These are phyloP conservation scores for Penicillium oxalicum DNA, from an alignment of 2,329 filamentous ascomycete species.

Conservation along the genomic window DNA sequence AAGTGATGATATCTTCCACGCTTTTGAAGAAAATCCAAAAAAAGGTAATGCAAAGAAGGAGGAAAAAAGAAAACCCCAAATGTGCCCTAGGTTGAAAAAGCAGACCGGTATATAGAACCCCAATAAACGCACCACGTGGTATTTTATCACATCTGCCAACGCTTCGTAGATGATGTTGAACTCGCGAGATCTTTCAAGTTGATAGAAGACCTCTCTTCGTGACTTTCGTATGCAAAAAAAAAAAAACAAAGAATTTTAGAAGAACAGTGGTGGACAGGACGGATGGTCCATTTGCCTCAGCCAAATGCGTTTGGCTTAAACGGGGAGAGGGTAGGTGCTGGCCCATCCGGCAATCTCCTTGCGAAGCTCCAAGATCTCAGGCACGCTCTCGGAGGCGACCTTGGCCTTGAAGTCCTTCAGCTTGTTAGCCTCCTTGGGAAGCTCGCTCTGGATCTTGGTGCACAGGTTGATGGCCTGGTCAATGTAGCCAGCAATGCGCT, in stretches of 20 bases:
- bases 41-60: slow-evolving; percentile 14
- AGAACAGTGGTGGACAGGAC: not conserved
- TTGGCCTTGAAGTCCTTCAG: slow-evolving; percentile 99
- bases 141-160: slow-evolving; percentile 16
- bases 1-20: slow-evolving; percentile 21
- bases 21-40: slow-evolving; percentile 5
- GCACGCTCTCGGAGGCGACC: slow-evolving; percentile 69
- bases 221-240: slow-evolving; percentile 13
- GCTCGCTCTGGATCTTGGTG: slow-evolving; percentile 74
- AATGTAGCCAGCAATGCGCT: slow-evolving; percentile 83
- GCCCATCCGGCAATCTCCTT: slow-evolving; percentile 89
- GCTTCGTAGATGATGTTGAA: slow-evolving; percentile 36
- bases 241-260: slow-evolving; percentile 1
- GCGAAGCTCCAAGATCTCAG: slow-evolving; percentile 76
- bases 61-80: slow-evolving; percentile 28
- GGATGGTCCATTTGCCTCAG: no score
- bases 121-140: slow-evolving; percentile 27
- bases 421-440: slow-evolving; percentile 98
- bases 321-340: slow-evolving; percentile 81
- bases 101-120: slow-evolving; percentile 34
- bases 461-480: slow-evolving; percentile 82
- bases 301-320: slow-evolving; percentile 25
- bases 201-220: slow-evolving; percentile 15
- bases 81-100: slow-evolving; percentile 38
- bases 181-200: slow-evolving; percentile 18